Base-by-base conservation (phyloP, 768 basidiomycete species). In the Lepiota brunneoincarnata region DNA sequence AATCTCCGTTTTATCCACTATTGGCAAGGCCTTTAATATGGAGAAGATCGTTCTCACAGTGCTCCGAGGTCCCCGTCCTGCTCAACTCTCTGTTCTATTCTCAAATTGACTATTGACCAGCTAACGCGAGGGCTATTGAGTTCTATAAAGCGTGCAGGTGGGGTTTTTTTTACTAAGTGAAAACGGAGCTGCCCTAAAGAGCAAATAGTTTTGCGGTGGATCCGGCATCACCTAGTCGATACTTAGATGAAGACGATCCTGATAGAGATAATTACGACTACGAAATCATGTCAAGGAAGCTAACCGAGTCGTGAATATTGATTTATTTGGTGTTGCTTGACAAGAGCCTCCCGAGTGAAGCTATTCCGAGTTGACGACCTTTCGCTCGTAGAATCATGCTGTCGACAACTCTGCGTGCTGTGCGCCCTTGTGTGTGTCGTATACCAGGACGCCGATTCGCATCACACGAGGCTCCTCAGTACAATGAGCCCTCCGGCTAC, bases 401-500 rank as follows among this genome's bases (percentile, higher is more conserved):
- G 58, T 72, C 74, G 53, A 72, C 77, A 24, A 70, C 81, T 46
- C 65, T 80, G 60, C 84, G 84, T 58, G 69, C 72, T 23, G 63
- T 73, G 35, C 76, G 75, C 52, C 66, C 69, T 36, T 70, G 68
- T 56, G 70, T 68, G 43, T 71, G 69, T 41, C 71, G 72, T 28
- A 49, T 73, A 34, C 59, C 62, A 51, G 63, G 72, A 51, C 75
- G 70, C 59, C 80, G 85, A 4, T 79, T 78, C 66, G 86, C 85
- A 24, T 90, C 89, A 11, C 86, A 88, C 62, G 88, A 82, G 49
- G 84, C 87, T 21, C 89, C 91, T 10, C 84, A 87, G 50, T 94
- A 85, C 70, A 94, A 97, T 65, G 91, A 93, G 58, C 93, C 93
- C 38, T 83, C 86, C 6, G 93, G 93, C 24, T 87, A 82, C 69